Evolutionary conservation across 2,329 filamentous ascomycete genomes (phyloP).

Genomic region (Botrytis porri): DNA sequence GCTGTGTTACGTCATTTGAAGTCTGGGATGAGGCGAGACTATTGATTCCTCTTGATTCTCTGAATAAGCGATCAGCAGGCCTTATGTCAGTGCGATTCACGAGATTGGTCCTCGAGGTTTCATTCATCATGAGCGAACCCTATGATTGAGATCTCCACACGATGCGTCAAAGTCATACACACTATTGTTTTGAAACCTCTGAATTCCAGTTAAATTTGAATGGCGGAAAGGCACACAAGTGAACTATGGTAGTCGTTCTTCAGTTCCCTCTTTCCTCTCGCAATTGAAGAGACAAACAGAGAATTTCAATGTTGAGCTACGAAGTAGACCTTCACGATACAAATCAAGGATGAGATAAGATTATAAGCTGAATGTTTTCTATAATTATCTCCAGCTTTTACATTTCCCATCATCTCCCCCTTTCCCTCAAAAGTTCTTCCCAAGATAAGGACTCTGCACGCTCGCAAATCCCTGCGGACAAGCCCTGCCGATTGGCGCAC

Average conservation of each 20-base stretch:
- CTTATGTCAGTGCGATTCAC: no score
- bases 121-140: no score
- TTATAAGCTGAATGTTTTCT: not conserved
- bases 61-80: no score
- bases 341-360: not conserved
- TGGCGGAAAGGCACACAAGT: no score
- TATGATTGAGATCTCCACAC: not conserved
- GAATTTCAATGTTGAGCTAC: no score
- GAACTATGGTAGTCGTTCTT: no score
- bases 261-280: no score
- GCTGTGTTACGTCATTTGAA: not conserved
- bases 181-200: not conserved
- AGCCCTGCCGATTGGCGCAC: constrained; percentile 47
- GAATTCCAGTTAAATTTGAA: not conserved
- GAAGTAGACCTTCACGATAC: no score
- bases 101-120: no score
- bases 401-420: not conserved
- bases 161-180: not conserved
- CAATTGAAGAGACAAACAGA: no score
- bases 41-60: no score
- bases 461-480: constrained; percentile 51
- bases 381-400: not conserved
- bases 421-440: constrained; percentile 36
- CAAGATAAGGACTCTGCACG: constrained; percentile 41
- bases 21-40: no score